phyloP scores from a whole-genome alignment of 768 basidiomycete genomes.

The Suillus tomentosus region DNA sequence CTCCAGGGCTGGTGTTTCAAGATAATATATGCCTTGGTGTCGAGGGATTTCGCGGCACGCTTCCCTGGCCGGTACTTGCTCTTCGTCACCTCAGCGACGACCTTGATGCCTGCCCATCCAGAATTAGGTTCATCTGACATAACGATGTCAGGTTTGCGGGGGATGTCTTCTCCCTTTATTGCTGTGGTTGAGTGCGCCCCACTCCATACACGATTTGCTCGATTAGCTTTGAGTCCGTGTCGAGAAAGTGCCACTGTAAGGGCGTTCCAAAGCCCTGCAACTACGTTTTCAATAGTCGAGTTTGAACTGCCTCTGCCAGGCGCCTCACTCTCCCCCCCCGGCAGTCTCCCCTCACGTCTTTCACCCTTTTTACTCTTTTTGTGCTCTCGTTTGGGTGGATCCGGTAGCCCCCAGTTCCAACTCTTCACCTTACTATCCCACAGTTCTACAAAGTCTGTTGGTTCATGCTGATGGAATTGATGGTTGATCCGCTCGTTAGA shows the following conservation, averaged over 20 bases:
- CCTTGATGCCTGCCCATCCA: no score
- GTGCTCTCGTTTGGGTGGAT: not conserved
- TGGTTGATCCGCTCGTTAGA: not conserved
- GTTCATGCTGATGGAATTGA: not conserved
- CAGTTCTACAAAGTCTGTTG: not conserved
- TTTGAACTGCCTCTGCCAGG: not conserved
- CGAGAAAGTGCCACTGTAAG: not conserved
- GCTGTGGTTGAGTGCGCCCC: not conserved
- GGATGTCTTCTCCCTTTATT: not conserved
- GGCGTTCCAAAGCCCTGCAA: not conserved
- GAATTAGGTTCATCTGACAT: not conserved
- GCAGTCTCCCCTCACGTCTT: not conserved
- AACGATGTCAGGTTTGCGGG: not conserved
- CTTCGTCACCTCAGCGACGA: no score
- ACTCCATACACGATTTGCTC: not conserved
- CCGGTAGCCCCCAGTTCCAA: not conserved
- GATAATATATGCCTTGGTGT: not conserved
- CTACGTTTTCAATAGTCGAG: not conserved
- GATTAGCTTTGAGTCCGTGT: not conserved
- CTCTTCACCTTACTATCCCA: not conserved
- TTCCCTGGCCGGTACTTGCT: not conserved
- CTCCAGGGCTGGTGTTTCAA: not conserved
- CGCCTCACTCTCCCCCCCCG: no score
- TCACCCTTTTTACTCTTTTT: not conserved
- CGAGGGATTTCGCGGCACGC: not conserved